Conservation (phyloP, 148 eudicot species). For the Rhododendron molle region DNA sequence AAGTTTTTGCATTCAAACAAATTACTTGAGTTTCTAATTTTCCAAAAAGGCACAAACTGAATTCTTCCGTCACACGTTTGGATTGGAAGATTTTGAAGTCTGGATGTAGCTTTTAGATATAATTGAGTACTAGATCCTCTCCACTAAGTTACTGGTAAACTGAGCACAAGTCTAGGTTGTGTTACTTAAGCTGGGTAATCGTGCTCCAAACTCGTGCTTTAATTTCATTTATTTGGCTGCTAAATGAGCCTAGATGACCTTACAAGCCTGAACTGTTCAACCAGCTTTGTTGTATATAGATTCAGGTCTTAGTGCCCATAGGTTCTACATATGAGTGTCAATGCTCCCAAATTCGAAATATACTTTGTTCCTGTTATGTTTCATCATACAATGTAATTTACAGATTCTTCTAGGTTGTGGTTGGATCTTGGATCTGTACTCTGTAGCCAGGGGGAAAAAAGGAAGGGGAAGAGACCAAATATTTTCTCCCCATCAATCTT, state of each 20-base stretch:
- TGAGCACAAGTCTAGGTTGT: neutral
- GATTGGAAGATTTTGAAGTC: neutral
- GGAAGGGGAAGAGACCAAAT: neutral
- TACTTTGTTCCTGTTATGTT: neutral
- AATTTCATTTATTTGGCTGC: conserved; percentile 2
- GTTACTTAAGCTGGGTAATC: conserved; percentile 6
- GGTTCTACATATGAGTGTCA: neutral
- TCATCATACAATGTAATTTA: neutral
- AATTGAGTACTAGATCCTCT: neutral
- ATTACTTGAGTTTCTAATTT: neutral
- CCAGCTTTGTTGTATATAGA: neutral
- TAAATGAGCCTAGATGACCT: conserved; percentile 10
- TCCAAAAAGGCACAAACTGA: neutral
- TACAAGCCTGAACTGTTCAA: neutral
- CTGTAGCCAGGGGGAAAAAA: neutral
- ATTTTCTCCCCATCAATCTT: neutral
- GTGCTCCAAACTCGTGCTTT: neutral
- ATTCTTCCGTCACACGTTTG: neutral
- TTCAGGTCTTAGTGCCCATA: neutral
- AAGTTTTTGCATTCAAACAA: neutral
- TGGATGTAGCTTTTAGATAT: neutral
- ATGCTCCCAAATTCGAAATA: neutral
- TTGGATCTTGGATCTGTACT: neutral
- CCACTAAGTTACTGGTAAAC: neutral
- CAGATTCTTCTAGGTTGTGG: neutral